Evolutionary conservation across 2,329 filamentous ascomycete genomes (phyloP).

Genomic region (Alternaria incomplexa): DNA sequence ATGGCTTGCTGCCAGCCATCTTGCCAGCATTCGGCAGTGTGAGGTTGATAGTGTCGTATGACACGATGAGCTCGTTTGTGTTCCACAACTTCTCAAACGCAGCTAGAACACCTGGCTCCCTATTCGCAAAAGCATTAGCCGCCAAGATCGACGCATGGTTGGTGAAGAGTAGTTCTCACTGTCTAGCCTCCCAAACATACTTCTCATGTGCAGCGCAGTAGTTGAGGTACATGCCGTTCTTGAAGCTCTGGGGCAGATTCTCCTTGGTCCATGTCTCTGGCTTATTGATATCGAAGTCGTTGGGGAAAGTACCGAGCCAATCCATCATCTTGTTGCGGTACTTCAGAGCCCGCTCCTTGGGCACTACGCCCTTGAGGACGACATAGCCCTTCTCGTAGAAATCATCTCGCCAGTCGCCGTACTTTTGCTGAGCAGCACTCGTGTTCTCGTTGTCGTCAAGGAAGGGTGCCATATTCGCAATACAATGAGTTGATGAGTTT

Average conservation of each 20-base stretch:
- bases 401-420: constrained; percentile 41
- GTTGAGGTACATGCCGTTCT: constrained; percentile 48
- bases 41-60: constrained; percentile 50
- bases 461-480: constrained; percentile 6
- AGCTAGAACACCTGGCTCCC: constrained; percentile 50
- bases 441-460: constrained; percentile 1
- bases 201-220: constrained; percentile 53
- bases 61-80: constrained; percentile 37
- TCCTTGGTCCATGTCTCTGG: constrained; percentile 52
- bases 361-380: constrained; percentile 33
- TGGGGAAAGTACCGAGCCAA: constrained; percentile 38
- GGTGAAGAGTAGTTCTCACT: neutral
- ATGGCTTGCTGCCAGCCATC: constrained; percentile 38
- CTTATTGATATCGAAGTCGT: constrained; percentile 41
- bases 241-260: constrained; percentile 47
- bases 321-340: constrained; percentile 40
- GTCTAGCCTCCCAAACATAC: constrained; percentile 53
- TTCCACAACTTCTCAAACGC: constrained; percentile 53
- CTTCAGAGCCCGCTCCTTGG: constrained; percentile 30
- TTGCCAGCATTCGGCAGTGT: constrained; percentile 50
- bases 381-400: constrained; percentile 37
- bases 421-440: constrained; percentile 1
- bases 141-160: neutral
- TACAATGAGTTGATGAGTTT: neutral
- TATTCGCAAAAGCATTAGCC: neutral